phyloP scores from a whole-genome alignment of 139 green algal species.

The Microglena sp. region DNA sequence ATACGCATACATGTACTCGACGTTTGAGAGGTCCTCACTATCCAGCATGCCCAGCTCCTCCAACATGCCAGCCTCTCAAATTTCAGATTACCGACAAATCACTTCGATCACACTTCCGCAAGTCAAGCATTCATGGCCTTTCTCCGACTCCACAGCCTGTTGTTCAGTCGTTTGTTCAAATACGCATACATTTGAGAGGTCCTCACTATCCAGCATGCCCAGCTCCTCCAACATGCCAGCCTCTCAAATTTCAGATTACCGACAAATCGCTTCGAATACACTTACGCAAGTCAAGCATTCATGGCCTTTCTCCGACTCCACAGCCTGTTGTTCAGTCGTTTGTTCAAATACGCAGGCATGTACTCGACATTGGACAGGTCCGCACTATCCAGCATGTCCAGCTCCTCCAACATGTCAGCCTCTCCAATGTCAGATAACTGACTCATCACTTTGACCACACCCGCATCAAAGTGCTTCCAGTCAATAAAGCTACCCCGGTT shows the following conservation, averaged over 20 bases:
- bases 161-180: slow-evolving; percentile 59
- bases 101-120: too few relatives aligned
- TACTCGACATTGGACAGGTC: slow-evolving; percentile 46
- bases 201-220: slow-evolving; percentile 30
- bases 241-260: slow-evolving; percentile 41
- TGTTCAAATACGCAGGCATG: slow-evolving; percentile 52
- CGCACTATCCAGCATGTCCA: slow-evolving; percentile 33
- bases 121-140: too few relatives aligned
- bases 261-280: too few relatives aligned
- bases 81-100: slow-evolving; percentile 40
- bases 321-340: slow-evolving; percentile 48
- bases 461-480: slow-evolving; percentile 48
- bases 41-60: slow-evolving; percentile 44
- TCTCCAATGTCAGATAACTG: slow-evolving; percentile 40
- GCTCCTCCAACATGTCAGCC: slow-evolving; percentile 42
- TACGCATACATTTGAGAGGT: slow-evolving; percentile 50
- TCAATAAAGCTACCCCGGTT: slow-evolving; percentile 29
- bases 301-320: slow-evolving; percentile 38
- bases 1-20: slow-evolving; percentile 55
- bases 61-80: slow-evolving; percentile 41
- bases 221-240: slow-evolving; percentile 48
- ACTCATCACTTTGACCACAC: slow-evolving; percentile 43
- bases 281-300: too few relatives aligned
- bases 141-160: slow-evolving; percentile 40
- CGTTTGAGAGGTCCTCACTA: slow-evolving; percentile 34